A percentile compares a stretch with the other conserved stretches of the same genome.
Conservation (phyloP, 805 yeast species). For the Saturnispora bothae region DNA sequence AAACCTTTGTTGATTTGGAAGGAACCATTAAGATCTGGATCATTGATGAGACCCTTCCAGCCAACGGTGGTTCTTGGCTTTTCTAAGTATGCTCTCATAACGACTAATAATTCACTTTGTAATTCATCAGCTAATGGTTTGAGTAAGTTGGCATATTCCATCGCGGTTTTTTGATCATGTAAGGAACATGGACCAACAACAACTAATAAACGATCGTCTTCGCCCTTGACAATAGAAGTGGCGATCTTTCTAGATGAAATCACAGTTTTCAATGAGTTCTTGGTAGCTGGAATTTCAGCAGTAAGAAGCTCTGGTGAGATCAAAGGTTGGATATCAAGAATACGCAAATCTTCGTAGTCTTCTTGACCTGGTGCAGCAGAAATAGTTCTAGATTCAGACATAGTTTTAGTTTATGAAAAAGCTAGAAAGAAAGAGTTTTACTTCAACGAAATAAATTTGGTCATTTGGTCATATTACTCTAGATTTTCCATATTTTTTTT, state of each 20-base stretch:
- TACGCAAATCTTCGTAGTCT: conserved; percentile 65
- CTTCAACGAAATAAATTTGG: too few relatives aligned
- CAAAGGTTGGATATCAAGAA: conserved; percentile 87
- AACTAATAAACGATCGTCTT: conserved; percentile 75
- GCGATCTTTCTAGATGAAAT: conserved; percentile 71
- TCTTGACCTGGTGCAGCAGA: conserved; percentile 43
- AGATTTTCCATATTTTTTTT: not conserved
- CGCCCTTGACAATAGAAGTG: conserved; percentile 57
- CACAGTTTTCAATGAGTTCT: conserved; percentile 49
- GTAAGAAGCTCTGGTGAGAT: conserved; percentile 88
- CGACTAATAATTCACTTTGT: conserved; percentile 63
- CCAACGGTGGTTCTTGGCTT: conserved; percentile 99
- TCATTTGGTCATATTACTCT: not conserved
- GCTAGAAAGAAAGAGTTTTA: too few relatives aligned
- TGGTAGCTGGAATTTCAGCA: conserved; percentile 64
- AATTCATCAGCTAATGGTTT: conserved; percentile 60
- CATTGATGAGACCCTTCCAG: conserved; percentile 97
- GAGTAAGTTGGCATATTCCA: conserved; percentile 72
- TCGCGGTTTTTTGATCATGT: conserved; percentile 83
- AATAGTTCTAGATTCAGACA: conserved; percentile 8
- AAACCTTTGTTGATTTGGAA: conserved; percentile 94
- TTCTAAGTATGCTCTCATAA: conserved; percentile 97
- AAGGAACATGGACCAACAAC: conserved; percentile 97
- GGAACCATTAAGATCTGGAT: conserved; percentile 87
- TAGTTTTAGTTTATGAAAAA: too few relatives aligned